phyloP scores from a whole-genome alignment of 495 filamentous ascomycete species.

The Tuber calosporum region DNA sequence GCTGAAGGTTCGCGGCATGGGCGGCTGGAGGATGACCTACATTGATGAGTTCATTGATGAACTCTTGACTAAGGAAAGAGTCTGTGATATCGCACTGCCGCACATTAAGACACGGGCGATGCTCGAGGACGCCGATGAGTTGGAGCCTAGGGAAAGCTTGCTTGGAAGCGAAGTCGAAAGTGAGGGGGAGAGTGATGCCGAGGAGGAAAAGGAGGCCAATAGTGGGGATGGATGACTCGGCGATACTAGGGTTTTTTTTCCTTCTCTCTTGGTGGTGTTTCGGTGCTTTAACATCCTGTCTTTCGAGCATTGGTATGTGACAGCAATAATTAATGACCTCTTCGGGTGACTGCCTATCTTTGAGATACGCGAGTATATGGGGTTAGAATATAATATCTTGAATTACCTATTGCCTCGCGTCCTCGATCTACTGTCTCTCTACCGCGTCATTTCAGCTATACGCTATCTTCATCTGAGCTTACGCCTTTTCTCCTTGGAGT shows the following conservation, averaged over 20 bases:
- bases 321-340: neutral
- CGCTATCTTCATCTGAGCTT: neutral
- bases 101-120: constrained; percentile 75
- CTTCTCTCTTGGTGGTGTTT: neutral
- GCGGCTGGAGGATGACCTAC: constrained; percentile 64
- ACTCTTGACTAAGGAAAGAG: constrained; percentile 76
- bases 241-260: neutral
- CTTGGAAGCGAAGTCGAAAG: constrained; percentile 76
- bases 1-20: constrained; percentile 63
- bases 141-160: constrained; percentile 80
- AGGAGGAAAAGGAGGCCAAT: neutral
- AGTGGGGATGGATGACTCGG: neutral
- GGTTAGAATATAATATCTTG: neutral
- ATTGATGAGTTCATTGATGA: constrained; percentile 95
- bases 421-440: neutral
- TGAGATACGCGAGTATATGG: neutral
- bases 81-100: constrained; percentile 87
- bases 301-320: neutral
- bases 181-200: constrained; percentile 57
- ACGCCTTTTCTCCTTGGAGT: neutral
- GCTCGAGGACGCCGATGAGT: constrained; percentile 79
- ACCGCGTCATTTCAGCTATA: neutral
- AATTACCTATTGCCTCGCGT: neutral
- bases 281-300: neutral
- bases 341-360: neutral